Evolutionary conservation across 2,329 filamentous ascomycete species (phyloP).

Genomic region (Colletotrichum sp.): DNA sequence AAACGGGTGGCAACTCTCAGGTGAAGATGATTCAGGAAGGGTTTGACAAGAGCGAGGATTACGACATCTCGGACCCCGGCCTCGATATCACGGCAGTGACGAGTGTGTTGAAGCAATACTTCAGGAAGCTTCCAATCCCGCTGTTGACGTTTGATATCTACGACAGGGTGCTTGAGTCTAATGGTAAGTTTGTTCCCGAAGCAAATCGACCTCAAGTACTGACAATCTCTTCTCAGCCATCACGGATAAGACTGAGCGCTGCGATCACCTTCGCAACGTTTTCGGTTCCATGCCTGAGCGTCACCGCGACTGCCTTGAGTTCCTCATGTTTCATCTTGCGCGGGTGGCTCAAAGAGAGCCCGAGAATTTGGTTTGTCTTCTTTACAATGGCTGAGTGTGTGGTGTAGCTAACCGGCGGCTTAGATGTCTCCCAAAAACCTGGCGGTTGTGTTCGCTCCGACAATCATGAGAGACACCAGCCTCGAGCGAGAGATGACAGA

Average conservation of each 20-base stretch:
- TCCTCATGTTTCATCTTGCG: conserved; percentile 90
- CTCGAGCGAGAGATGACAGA: conserved; percentile 96
- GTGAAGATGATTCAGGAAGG: conserved; percentile 90
- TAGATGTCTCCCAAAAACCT: conserved; percentile 96
- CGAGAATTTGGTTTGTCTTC: conserved; percentile 75
- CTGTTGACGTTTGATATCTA: conserved; percentile 94
- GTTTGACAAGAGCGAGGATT: conserved; percentile 86
- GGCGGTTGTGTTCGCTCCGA: conserved; percentile 96
- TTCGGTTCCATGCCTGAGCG: conserved; percentile 81
- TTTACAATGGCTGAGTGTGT: too few species aligned
- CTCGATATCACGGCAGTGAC: conserved; percentile 97
- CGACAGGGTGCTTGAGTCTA: conserved; percentile 83
- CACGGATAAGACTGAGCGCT: conserved; percentile 69
- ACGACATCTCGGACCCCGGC: conserved; percentile 90
- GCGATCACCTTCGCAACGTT: conserved; percentile 73
- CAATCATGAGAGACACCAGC: conserved; percentile 90
- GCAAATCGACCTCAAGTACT: conserved; percentile 22
- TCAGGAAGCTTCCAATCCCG: conserved; percentile 88
- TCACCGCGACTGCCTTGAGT: conserved; percentile 90
- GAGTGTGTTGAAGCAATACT: conserved; percentile 95
- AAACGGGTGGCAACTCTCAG: conserved; percentile 91
- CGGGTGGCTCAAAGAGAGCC: conserved; percentile 82
- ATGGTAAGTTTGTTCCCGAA: conserved; percentile 55
- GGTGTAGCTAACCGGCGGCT: background rate
- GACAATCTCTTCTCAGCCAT: conserved; percentile 56